Evolutionary conservation across 1,139 yeast species (phyloP), one percentile per base, ranked within the genome.

Genomic region (Wickerhamomyces sp.): DNA sequence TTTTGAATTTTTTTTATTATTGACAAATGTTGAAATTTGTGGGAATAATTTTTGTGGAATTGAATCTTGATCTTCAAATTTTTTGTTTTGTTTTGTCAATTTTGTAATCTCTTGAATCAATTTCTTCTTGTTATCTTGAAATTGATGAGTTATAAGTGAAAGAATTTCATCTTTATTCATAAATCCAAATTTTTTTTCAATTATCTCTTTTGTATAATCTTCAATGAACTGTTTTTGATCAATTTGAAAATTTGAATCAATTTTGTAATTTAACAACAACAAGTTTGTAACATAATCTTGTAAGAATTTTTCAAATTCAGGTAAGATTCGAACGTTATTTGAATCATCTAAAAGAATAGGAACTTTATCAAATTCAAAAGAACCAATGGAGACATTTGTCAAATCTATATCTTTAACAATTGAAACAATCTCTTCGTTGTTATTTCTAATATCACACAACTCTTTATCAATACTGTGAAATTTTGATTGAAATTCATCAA

Each of bases 91-190:
- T 16, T 27, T 26, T 4, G 29, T 39, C 12, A 45, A 22, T 6
- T 32, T 22, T 20, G 45, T 48, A 25, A 51, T 44, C 30, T 51
- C 54, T 23, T 42, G 27, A 3, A 51, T 37, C 23, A 51, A 23
- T 33, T 39, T 40, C 14, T 29, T 23, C 26, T 47, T 51, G 32
- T 46, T 48, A 19, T 49, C 42, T 26, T 48, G 46, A 36, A 48
- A 49, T 25, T 49, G 46, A 10, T 25, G 15, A 2, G 47, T 27
- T 1, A 51, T 40, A 18, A 51, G 24, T 3, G 42, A 36, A 8
- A 45, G 28, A 4, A 49, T 46, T 30, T 48, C 52, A 4, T 47
- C 43, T 25, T 33, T 47, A 20, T 33, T 34, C 41, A 50, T 35
- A 32, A 44, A 49, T 10, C 51, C 52, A 28, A 48, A 18, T 19